phyloP scores from a whole-genome alignment of 257 asterid species.

The Knoxia roxburghii region DNA sequence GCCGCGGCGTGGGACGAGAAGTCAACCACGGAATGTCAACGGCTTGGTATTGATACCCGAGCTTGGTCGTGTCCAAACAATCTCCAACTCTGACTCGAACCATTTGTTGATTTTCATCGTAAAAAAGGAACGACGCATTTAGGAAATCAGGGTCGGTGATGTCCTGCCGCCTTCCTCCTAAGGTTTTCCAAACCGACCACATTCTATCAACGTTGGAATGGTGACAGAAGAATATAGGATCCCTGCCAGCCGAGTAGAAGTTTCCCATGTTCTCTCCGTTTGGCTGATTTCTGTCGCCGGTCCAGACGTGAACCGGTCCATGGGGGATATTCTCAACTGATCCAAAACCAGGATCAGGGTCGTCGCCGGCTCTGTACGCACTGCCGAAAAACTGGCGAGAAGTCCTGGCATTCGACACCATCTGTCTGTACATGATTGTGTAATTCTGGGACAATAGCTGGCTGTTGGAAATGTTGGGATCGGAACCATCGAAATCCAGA shows the following conservation, averaged over 20 bases:
- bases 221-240: constrained; percentile 73
- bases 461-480: constrained; percentile 9
- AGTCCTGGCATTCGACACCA: constrained; percentile 57
- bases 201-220: constrained; percentile 68
- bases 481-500: constrained; percentile 44
- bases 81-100: constrained; percentile 67
- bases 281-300: constrained; percentile 66
- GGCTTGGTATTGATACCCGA: constrained; percentile 57
- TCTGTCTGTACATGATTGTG: constrained; percentile 67
- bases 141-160: constrained; percentile 56
- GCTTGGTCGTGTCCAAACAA: constrained; percentile 39
- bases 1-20: constrained; percentile 48
- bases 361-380: constrained; percentile 60
- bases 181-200: constrained; percentile 70
- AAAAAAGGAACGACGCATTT: constrained; percentile 50
- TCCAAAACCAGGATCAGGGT: constrained; percentile 56
- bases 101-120: constrained; percentile 73
- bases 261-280: constrained; percentile 69
- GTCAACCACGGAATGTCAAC: constrained; percentile 55
- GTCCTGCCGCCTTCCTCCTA: constrained; percentile 65
- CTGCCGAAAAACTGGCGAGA: constrained; percentile 55
- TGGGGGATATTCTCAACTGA: constrained; percentile 69
- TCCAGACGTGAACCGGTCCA: constrained; percentile 64
- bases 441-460: constrained; percentile 38
- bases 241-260: constrained; percentile 78